Conservation (phyloP, 1,284 basidiomycete genomes). For the Trichosporon coremiiforme region DNA sequence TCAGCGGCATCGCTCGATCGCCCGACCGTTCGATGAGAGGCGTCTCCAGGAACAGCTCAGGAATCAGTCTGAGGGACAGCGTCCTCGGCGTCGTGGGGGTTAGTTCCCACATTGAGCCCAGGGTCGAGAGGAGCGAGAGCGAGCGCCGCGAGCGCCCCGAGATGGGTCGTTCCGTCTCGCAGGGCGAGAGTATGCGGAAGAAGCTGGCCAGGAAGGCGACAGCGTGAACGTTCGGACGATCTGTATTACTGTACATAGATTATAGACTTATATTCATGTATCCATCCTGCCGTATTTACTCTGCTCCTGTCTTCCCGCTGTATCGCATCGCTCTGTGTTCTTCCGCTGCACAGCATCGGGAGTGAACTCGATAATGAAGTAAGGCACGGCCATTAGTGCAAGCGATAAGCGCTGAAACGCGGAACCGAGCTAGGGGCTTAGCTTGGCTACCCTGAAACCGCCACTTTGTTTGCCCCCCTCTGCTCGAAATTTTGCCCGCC, state of each 20-base stretch:
- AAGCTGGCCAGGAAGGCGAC: constrained; percentile 7
- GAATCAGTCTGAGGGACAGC: not conserved
- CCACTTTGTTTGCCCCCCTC: not conserved
- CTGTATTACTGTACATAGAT: not conserved
- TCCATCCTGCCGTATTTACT: not conserved
- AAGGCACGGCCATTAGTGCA: too few relatives aligned
- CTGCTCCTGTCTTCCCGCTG: not conserved
- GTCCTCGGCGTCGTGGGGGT: not conserved
- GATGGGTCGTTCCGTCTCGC: not conserved
- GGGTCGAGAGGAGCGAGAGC: not conserved
- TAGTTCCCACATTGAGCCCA: not conserved
- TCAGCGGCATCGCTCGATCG: not conserved
- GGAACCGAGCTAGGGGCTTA: not conserved
- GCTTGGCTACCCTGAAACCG: not conserved
- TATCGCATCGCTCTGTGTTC: not conserved
- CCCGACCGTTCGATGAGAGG: not conserved
- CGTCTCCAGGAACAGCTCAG: not conserved
- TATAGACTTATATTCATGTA: not conserved
- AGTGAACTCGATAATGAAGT: too few relatives aligned
- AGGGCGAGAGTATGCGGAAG: not conserved
- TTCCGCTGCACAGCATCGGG: not conserved
- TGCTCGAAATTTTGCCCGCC: not conserved
- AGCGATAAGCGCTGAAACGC: constrained; percentile 7
- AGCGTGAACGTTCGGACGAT: not conserved
- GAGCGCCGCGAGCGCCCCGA: not conserved